Conservation (phyloP, 2,329 filamentous ascomycete species). For the Stenocarpella maydis region DNA sequence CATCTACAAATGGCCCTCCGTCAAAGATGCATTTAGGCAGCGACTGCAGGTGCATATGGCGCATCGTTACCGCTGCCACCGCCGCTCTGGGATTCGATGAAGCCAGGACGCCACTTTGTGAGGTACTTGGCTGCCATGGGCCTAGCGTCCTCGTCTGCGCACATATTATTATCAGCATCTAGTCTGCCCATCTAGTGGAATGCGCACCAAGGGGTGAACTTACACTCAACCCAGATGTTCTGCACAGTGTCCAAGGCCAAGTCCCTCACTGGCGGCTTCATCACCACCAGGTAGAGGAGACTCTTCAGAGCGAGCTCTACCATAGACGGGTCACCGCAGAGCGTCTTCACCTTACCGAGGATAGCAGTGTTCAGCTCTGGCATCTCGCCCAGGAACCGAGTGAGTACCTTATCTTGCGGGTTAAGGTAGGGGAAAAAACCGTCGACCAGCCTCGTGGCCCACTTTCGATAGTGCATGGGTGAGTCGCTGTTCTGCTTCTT, state of each 20-base stretch:
- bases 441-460: conserved; percentile 83
- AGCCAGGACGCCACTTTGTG: conserved; percentile 66
- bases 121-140: conserved; percentile 70
- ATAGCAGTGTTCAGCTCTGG: conserved; percentile 79
- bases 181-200: neutral
- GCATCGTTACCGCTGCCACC: conserved; percentile 14
- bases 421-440: conserved; percentile 92
- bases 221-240: conserved; percentile 73
- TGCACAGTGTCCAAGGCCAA: conserved; percentile 71
- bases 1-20: neutral
- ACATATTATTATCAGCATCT: neutral
- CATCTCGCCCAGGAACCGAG: conserved; percentile 90
- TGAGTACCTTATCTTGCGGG: conserved; percentile 86
- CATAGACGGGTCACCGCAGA: conserved; percentile 72
- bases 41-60: conserved; percentile 22
- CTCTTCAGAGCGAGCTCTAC: conserved; percentile 70
- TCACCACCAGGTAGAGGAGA: conserved; percentile 72
- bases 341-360: conserved; percentile 73
- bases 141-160: conserved; percentile 67
- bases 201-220: conserved; percentile 43
- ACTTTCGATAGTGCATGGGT: conserved; percentile 77
- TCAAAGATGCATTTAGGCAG: conserved; percentile 12
- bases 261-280: conserved; percentile 70
- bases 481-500: conserved; percentile 54
- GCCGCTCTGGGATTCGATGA: conserved; percentile 49